These are phyloP conservation scores for Puccinia polysora DNA, from an alignment of 1,284 basidiomycete genomes.

Conservation along the genomic window DNA sequence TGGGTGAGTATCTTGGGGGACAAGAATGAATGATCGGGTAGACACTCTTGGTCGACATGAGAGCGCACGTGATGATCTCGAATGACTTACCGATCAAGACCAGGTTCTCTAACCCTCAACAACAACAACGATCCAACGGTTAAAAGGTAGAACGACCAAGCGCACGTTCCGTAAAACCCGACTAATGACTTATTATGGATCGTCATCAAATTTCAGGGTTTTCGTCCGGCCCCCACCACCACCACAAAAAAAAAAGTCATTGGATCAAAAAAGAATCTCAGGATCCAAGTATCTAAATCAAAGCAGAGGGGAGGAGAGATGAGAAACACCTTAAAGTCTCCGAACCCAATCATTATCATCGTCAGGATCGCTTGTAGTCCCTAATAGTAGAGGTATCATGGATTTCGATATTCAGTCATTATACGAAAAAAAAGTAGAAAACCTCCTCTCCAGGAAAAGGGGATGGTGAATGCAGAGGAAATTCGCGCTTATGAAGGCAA, in stretches of 20 bases:
- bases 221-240: no score
- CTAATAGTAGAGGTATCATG: conserved; percentile 1
- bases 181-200: conserved; percentile 47
- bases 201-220: background rate
- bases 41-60: conserved; percentile 19
- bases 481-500: no score
- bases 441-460: no score
- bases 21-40: background rate
- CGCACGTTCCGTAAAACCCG: conserved; percentile 64
- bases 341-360: conserved; percentile 70
- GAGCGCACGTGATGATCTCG: background rate
- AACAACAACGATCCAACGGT: conserved; percentile 85
- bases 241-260: conserved; percentile 57
- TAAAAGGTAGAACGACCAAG: conserved; percentile 85
- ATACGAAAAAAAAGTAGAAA: no score
- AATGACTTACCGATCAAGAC: conserved; percentile 65
- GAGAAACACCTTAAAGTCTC: conserved; percentile 61
- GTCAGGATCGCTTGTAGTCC: conserved; percentile 70
- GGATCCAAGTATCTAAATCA: conserved; percentile 59
- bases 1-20: background rate
- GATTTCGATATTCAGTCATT: no score
- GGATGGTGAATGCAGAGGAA: no score
- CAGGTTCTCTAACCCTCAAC: conserved; percentile 82
- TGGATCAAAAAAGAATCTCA: conserved; percentile 59
- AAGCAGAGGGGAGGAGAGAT: background rate